Percentiles rank a stretch among this genome's conserved stretches.
Conservation (phyloP, 1,284 basidiomycete species). For the Bjerkandera adusta region DNA sequence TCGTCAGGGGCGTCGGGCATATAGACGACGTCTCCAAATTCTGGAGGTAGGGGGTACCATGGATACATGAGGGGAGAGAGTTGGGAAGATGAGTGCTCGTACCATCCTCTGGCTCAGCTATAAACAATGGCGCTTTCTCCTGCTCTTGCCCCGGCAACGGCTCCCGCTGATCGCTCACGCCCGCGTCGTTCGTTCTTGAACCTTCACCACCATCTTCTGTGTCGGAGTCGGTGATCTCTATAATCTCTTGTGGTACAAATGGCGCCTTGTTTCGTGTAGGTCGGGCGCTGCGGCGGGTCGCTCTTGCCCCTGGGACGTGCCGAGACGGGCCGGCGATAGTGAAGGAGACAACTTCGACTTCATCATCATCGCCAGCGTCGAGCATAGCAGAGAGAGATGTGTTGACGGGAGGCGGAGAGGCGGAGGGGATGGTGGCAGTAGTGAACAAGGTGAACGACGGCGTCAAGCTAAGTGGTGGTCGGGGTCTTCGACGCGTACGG, state of each 20-base stretch:
- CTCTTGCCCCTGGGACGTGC: neutral
- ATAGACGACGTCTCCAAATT: neutral
- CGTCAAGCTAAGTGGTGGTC: too few species aligned
- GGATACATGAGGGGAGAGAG: neutral
- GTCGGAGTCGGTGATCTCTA: conserved; percentile 21
- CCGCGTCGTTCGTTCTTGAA: conserved; percentile 2
- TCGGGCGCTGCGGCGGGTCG: neutral
- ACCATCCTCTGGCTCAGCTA: conserved; percentile 6
- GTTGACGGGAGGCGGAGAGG: too few species aligned
- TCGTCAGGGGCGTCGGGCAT: neutral
- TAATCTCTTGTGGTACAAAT: conserved; percentile 13
- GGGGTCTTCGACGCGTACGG: too few species aligned
- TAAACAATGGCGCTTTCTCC: conserved; percentile 1
- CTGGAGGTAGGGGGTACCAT: neutral
- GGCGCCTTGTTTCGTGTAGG: neutral
- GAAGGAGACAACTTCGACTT: neutral
- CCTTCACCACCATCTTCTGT: conserved; percentile 11
- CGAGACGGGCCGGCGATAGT: neutral
- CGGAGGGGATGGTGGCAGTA: too few species aligned
- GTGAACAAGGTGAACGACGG: too few species aligned
- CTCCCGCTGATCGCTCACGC: neutral
- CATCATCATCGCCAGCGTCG: conserved; percentile 1
- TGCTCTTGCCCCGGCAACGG: neutral
- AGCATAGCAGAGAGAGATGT: too few species aligned
- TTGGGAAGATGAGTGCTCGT: neutral